Evolutionary conservation across 2,329 filamentous ascomycete species (phyloP), one percentile per base, ranked within the genome.

Genomic region (Ophiocordyceps polyrhachis-furcata): DNA sequence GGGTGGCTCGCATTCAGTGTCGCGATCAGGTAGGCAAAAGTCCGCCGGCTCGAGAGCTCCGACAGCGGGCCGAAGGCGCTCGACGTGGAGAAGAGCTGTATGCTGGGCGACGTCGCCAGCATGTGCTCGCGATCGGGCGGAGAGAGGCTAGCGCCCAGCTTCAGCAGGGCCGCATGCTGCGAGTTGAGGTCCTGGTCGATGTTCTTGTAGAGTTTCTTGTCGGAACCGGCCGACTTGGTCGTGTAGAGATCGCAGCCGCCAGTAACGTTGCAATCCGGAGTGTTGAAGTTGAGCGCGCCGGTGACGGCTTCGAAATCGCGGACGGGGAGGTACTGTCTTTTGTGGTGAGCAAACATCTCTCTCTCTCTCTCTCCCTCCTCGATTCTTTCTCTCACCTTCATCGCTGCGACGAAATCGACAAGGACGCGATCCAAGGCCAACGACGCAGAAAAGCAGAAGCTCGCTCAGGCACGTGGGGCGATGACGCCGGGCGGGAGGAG

Each of bases 161-260:
- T 82, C 43, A 95, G 70, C 2, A 93, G 75, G 8, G 87, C 84
- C 53, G 87, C 83, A 70, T 96, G 87, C 62, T 94, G 86, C 35
- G 83, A 83, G 61, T 93, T 87, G 47, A 98, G 76, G 28, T 84
- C 87, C 57, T 83, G 79, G 59, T 95, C 88, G 58, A 98, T 96
- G 58, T 81, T 84, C 64, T 88, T 93, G 70, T 95, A 95, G 9
- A 98, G 71, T 60, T 96, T 96, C 74, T 95, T 95, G 61, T 98
- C 91, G 50, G 81, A 81, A 41, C 88, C 87, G 45, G 89, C 87
- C 28, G 91, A 88, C 64, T 98, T 98, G 23, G 88, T 95, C 11
- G 89, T 96, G 69, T 95, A 98, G 17, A 96, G 73, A 62, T 98
- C 91, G 70, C 89, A 96, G 51, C 85, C 84, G 54, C 91, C 91